Percentiles rank a stretch among this genome's conserved stretches.
These are phyloP conservation scores for Selaginella moellendorffii DNA, from an alignment of 75 land plant species.

Conservation along the genomic window DNA sequence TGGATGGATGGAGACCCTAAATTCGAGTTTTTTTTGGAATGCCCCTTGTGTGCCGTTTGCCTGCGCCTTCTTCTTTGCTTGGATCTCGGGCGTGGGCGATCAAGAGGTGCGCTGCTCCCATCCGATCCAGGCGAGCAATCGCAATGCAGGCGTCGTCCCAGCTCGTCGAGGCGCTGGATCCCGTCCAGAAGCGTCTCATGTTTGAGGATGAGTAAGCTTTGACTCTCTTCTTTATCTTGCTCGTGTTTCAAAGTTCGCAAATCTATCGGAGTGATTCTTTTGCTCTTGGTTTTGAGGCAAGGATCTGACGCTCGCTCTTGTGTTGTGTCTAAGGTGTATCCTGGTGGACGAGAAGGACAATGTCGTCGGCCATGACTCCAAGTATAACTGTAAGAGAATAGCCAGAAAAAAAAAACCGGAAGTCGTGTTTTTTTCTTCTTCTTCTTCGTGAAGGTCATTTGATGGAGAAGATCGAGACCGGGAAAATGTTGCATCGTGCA, in stretches of 20 bases:
- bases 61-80: too few relatives aligned
- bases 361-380: conserved; percentile 91
- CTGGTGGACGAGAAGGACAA: conserved; percentile 85
- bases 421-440: background rate
- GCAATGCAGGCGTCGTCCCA: background rate
- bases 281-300: too few relatives aligned
- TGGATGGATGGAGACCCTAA: too few relatives aligned
- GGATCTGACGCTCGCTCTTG: too few relatives aligned
- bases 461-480: conserved; percentile 89
- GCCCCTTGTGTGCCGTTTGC: too few relatives aligned
- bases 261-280: too few relatives aligned
- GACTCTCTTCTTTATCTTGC: too few relatives aligned
- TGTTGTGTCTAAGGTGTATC: too few relatives aligned
- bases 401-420: background rate
- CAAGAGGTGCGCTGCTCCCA: too few relatives aligned
- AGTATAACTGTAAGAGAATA: conserved; percentile 82
- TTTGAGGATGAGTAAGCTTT: conserved; percentile 98
- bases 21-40: too few relatives aligned
- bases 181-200: conserved; percentile 91
- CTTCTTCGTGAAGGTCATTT: conserved; percentile 58
- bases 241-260: too few relatives aligned
- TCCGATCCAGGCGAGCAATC: background rate
- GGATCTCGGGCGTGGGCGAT: too few relatives aligned
- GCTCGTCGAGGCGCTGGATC: conserved; percentile 53
- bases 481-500: conserved; percentile 78